Evolutionary conservation across 2,329 filamentous ascomycete species (phyloP).

Genomic region (Tricladium varicosporioides): DNA sequence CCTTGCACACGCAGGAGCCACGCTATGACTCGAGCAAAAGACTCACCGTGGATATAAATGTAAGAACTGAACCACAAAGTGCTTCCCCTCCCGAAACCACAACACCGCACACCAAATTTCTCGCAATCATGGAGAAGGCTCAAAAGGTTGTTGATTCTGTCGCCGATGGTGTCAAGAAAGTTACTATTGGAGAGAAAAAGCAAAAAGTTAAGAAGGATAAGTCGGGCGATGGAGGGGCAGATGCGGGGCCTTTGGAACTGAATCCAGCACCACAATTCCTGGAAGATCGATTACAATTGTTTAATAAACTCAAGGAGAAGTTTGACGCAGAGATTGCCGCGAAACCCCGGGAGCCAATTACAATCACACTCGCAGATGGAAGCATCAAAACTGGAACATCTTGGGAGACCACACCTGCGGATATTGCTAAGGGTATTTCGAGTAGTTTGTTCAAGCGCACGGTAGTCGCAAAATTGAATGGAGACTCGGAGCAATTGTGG

Average conservation of each 20-base stretch:
- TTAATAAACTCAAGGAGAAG: constrained; percentile 83
- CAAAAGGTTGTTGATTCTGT: constrained; percentile 48
- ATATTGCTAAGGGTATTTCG: constrained; percentile 75
- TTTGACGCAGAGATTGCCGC: constrained; percentile 72
- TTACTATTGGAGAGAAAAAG: constrained; percentile 47
- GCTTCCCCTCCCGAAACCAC: neutral
- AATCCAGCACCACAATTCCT: constrained; percentile 70
- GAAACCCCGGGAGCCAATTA: constrained; percentile 72
- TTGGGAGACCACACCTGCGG: constrained; percentile 86
- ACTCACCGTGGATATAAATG: neutral
- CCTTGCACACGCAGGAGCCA: neutral
- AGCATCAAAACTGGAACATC: constrained; percentile 71
- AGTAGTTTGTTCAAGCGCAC: constrained; percentile 84
- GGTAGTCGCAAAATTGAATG: constrained; percentile 83
- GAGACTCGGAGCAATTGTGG: constrained; percentile 71
- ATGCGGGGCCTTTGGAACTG: constrained; percentile 44
- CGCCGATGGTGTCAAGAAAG: constrained; percentile 59
- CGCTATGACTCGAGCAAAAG: neutral
- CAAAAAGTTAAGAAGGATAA: constrained; percentile 46
- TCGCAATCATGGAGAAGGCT: constrained; percentile 45
- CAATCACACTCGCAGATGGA: constrained; percentile 71
- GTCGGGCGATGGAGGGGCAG: constrained; percentile 45
- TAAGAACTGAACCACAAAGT: neutral
- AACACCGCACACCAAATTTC: neutral
- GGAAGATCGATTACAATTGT: constrained; percentile 78